A percentile compares a stretch with the other conserved stretches of the same genome.
phyloP scores from a whole-genome alignment of 2,329 filamentous ascomycete species.

The Ophiocordyceps camponoti-leonardi region DNA sequence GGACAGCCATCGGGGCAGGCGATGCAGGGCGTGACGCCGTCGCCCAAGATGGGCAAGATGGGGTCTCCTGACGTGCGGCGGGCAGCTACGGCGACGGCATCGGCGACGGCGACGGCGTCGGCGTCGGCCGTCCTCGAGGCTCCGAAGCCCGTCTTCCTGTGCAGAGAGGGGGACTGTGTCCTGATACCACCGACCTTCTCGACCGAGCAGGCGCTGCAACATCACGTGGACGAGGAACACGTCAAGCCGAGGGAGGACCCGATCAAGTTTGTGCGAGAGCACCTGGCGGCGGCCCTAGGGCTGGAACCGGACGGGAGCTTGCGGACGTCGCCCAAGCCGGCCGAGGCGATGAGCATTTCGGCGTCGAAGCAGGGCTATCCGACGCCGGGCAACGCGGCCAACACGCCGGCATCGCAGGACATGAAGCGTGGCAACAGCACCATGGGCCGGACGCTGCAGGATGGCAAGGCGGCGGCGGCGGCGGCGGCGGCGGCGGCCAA shows the following conservation, averaged over 20 bases:
- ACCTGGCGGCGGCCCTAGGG: slow-evolving; percentile 28
- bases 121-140: slow-evolving; percentile 10
- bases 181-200: slow-evolving; percentile 29
- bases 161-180: slow-evolving; percentile 38
- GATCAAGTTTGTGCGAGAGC: slow-evolving; percentile 31
- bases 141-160: slow-evolving; percentile 27
- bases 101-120: too few species aligned
- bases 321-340: slow-evolving; percentile 17
- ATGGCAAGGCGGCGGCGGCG: slow-evolving; percentile 11
- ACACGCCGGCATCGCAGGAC: slow-evolving; percentile 34
- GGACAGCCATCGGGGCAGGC: slow-evolving; percentile 20
- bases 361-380: slow-evolving; percentile 31
- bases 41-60: slow-evolving; percentile 30
- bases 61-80: slow-evolving; percentile 27
- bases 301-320: slow-evolving; percentile 31
- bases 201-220: slow-evolving; percentile 33
- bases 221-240: slow-evolving; percentile 43
- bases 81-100: background rate
- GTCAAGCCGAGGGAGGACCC: slow-evolving; percentile 37
- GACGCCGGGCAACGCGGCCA: slow-evolving; percentile 23
- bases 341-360: slow-evolving; percentile 21
- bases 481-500: slow-evolving; percentile 1
- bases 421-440: slow-evolving; percentile 33
- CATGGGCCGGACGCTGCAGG: slow-evolving; percentile 22
- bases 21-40: slow-evolving; percentile 22